Base-by-base conservation (phyloP, 1,284 basidiomycete species). In the Violaceomyces palustris region DNA sequence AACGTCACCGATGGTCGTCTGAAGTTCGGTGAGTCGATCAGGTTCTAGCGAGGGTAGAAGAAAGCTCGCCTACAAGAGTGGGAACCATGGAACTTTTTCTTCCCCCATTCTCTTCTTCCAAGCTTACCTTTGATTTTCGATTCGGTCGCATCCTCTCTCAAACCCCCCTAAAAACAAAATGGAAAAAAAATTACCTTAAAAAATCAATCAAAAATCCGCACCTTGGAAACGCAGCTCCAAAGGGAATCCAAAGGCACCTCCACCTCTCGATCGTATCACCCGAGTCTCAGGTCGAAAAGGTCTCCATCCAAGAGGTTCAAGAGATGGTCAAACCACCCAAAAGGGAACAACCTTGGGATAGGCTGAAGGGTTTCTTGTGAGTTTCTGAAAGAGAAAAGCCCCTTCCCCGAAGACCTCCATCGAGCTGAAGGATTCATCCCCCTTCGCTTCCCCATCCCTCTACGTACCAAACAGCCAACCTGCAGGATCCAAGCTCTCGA, bases 261-360 rank as follows among this genome's bases (percentile, higher is more conserved):
- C 54, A 50, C 27, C 29, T 65, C 30, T 46, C 45, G 4, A 50
- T 54, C 24, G 60, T 35, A 8, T 45, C 48, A 11, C 54, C 61
- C 0, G 50, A n/a, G n/a, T n/a, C n/a, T n/a, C n/a, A n/a, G n/a
- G n/a, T 57, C 2, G 42, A 49, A n/a, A 40, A 45, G 21, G 39
- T 32, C 21, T 24, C 36, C 3, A 31, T n/a, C 44, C 7, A 42
- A 39, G 27, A 43, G 42, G 30, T 25, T 41, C 4, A 42, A 30
- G 14, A 52, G 42, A 35, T 33, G 36, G 17, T 52, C 39, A 18
- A 47, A 38, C 19, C 44, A 43, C 44, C 51, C 42, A 30, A 48
- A 43, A 44, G 45, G 14, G 43, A 48, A 22, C 64, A 67, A 49
- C 64, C 64, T 3, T 64, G 61, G 61, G 55, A 64, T 26, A 35